These are phyloP conservation scores for Grosmannia clavigera DNA, from an alignment of 2,329 filamentous ascomycete genomes.

Conservation along the genomic window DNA sequence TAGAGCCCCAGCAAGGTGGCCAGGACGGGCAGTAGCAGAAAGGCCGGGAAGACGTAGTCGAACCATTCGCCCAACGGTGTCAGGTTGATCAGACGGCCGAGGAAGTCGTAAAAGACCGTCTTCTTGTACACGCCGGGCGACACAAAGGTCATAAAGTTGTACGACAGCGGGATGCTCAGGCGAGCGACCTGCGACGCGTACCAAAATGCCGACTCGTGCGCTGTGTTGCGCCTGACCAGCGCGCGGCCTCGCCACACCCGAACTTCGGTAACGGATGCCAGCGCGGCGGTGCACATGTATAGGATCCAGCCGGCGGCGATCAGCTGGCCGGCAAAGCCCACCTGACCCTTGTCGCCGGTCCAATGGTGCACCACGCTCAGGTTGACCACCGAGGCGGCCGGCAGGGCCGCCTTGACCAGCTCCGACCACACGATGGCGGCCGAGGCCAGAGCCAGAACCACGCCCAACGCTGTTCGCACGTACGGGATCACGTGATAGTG, in stretches of 20 bases:
- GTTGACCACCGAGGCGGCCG: slow-evolving; percentile 58
- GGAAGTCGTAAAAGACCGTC: slow-evolving; percentile 78
- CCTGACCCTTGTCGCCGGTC: slow-evolving; percentile 55
- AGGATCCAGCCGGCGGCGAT: slow-evolving; percentile 80
- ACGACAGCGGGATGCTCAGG: slow-evolving; percentile 81
- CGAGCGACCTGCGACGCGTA: slow-evolving; percentile 88
- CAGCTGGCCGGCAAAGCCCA: slow-evolving; percentile 77
- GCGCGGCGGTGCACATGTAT: slow-evolving; percentile 89
- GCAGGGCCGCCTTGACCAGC: slow-evolving; percentile 69
- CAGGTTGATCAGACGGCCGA: slow-evolving; percentile 72
- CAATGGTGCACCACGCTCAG: slow-evolving; percentile 64
- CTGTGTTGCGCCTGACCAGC: slow-evolving; percentile 79
- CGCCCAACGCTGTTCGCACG: slow-evolving; percentile 50
- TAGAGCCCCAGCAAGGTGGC: slow-evolving; percentile 87
- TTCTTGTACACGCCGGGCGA: slow-evolving; percentile 57
- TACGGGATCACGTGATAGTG: slow-evolving; percentile 64
- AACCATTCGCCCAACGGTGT: slow-evolving; percentile 76
- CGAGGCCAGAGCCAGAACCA: slow-evolving; percentile 61
- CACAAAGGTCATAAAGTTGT: slow-evolving; percentile 93
- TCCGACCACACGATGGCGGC: slow-evolving; percentile 87
- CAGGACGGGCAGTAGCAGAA: slow-evolving; percentile 74
- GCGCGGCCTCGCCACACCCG: slow-evolving; percentile 97
- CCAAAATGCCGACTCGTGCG: slow-evolving; percentile 89
- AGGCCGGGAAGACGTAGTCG: slow-evolving; percentile 75
- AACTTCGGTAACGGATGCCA: slow-evolving; percentile 79